Conservation (phyloP, 352 stramenopile genomes). For the Globisporangium spiculum region DNA sequence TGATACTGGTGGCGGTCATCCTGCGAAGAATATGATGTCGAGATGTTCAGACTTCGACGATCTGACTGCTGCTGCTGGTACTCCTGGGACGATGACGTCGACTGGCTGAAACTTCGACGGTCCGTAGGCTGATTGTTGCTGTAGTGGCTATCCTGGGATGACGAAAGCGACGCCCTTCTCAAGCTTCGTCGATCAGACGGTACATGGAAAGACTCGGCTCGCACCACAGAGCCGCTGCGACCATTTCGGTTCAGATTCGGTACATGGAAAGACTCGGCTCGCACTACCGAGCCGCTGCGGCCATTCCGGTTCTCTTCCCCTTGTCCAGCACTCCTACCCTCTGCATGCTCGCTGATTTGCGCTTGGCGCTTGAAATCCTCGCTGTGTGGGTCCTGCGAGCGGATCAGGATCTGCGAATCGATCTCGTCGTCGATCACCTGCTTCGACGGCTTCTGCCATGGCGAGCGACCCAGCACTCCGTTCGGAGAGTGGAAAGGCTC, state of each 20-base stretch:
- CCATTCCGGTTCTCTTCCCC: conserved; percentile 19
- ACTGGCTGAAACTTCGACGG: neutral
- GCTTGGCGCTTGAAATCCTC: conserved; percentile 26
- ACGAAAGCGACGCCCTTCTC: neutral
- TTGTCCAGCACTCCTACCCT: conserved; percentile 21
- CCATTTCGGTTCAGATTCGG: conserved; percentile 17
- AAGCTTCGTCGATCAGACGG: neutral
- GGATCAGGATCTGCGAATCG: conserved; percentile 42
- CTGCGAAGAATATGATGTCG: neutral
- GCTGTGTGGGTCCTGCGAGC: conserved; percentile 43
- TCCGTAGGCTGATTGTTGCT: neutral
- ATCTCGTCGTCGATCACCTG: conserved; percentile 30
- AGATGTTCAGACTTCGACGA: neutral
- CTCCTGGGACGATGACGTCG: neutral
- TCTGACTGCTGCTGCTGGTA: neutral
- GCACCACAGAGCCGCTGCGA: neutral
- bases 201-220: conserved; percentile 2
- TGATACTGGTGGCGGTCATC: neutral
- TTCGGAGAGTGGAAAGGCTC: conserved; percentile 61
- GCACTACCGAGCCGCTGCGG: neutral
- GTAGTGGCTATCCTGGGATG: neutral
- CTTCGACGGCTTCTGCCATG: conserved; percentile 30
- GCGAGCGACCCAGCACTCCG: conserved; percentile 25
- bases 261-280: neutral
- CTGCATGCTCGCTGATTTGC: conserved; percentile 5